Evolutionary conservation across 1,284 basidiomycete genomes (phyloP), one percentile per base, ranked within the genome.

Genomic region (Takashimella koratensis): DNA sequence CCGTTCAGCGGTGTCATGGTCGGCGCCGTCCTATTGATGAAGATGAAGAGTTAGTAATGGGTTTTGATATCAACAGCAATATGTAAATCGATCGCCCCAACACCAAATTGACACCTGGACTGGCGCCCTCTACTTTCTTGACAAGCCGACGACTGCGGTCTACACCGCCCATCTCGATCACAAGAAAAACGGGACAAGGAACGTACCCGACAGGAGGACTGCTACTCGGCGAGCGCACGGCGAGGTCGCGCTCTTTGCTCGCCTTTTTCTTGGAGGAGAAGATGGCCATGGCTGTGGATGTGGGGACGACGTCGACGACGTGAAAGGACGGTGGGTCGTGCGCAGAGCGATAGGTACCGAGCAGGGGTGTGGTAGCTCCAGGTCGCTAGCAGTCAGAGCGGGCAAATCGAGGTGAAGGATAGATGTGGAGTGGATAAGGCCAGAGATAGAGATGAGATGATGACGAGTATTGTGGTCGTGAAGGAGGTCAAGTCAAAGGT

Each of bases 211-310:
- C 48, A 2, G 59, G 53, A 12, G 59, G 55, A 30, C 53, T 53
- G 43, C 47, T 49, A 4, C 53, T 55, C n/a, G 59, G 59, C 19
- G 59, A 60, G 13, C 59, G 56, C 27, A 56, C 52, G 47, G 55
- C 55, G 22, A 52, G 39, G 10, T 55, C 59, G 45, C 59, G 59
- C 40, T 57, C 53, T 23, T 53, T 52, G 42, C 47, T 54, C 44
- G 51, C 51, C 51, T 60, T 60, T 53, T 60, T 60, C 46, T 60
- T 60, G 45, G n/a, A n/a, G n/a, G n/a, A n/a, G n/a, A 60, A 60
- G 56, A 60, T 60, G 36, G 59, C 59, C 59, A 60, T 60, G 51
- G 30, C 30, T 36, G 30, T 36, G 30, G 16, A 8, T 36, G 30
- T 36, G 30, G 16, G 30, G 30, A n/a, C n/a, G n/a, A n/a, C n/a